These are phyloP conservation scores for Dispira simplex DNA, from an alignment of 192 early-diverging fungal genomes.

Conservation along the genomic window DNA sequence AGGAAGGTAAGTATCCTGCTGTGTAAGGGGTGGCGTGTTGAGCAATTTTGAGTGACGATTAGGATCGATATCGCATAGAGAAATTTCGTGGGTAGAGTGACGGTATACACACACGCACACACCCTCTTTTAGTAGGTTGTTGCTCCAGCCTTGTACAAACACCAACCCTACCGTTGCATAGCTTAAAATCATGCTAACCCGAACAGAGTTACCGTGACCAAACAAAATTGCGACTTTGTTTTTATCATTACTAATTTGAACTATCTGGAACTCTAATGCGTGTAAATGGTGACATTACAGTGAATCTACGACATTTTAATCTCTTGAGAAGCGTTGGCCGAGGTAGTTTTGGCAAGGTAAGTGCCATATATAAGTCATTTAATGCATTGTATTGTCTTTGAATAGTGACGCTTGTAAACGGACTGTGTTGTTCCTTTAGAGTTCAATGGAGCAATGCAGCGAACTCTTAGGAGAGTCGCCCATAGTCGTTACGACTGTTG, in stretches of 20 bases:
- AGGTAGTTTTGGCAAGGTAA: conserved; percentile 91
- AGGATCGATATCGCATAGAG: too few species aligned
- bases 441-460: too few species aligned
- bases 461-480: too few species aligned
- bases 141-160: not conserved
- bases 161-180: not conserved
- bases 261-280: too few species aligned
- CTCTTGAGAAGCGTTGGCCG: conserved; percentile 82
- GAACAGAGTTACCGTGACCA: too few species aligned
- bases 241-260: too few species aligned
- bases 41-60: too few species aligned
- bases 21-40: too few species aligned
- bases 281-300: not conserved
- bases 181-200: not conserved
- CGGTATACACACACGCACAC: conserved; percentile 2
- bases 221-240: too few species aligned
- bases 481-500: too few species aligned
- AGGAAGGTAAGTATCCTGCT: conserved; percentile 38
- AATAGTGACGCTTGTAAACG: too few species aligned
- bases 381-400: not conserved
- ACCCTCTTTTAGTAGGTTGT: not conserved
- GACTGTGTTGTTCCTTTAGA: too few species aligned
- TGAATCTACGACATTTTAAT: conserved; percentile 71
- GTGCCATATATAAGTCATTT: not conserved
- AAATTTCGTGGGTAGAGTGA: not conserved